These are phyloP conservation scores for Suillus subluteus DNA, from an alignment of 768 basidiomycete species.

Conservation along the genomic window DNA sequence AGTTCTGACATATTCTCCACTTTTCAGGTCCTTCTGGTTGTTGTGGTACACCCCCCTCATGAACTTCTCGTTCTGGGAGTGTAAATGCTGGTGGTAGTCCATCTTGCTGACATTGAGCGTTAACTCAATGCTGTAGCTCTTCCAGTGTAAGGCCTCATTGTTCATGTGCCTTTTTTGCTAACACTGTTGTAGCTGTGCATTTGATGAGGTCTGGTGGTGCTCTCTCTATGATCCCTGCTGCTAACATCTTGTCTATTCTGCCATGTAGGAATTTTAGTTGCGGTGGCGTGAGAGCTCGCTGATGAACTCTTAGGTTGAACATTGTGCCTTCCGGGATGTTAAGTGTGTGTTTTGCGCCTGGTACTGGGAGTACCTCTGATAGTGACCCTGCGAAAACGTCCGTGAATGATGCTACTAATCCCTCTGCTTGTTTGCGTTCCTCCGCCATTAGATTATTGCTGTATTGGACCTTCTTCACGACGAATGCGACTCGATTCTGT, in stretches of 20 bases:
- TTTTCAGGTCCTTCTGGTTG: no score
- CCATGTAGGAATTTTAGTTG: constrained; percentile 1
- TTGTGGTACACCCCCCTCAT: no score
- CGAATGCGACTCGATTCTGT: no score
- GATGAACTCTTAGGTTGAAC: neutral
- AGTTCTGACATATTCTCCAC: no score
- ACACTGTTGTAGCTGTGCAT: constrained; percentile 23
- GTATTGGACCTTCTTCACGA: no score
- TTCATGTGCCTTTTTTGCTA: constrained; percentile 43
- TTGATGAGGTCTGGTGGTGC: neutral
- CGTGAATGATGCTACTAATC: constrained; percentile 15
- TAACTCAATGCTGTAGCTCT: constrained; percentile 25
- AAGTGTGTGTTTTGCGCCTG: neutral
- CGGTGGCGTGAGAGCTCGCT: constrained; percentile 8
- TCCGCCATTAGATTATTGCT: no score
- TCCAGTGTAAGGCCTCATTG: constrained; percentile 32
- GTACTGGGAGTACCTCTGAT: constrained; percentile 39
- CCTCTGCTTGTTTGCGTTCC: no score
- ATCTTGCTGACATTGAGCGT: no score
- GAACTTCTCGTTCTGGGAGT: no score
- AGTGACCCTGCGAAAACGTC: constrained; percentile 45
- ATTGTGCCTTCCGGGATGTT: neutral
- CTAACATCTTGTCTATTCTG: neutral
- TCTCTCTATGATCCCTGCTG: constrained; percentile 3
- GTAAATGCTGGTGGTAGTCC: no score